Percentiles rank a stretch among this genome's conserved stretches.
Conservation (phyloP, 1,139 yeast genomes). For the Lodderomyces beijingensis region DNA sequence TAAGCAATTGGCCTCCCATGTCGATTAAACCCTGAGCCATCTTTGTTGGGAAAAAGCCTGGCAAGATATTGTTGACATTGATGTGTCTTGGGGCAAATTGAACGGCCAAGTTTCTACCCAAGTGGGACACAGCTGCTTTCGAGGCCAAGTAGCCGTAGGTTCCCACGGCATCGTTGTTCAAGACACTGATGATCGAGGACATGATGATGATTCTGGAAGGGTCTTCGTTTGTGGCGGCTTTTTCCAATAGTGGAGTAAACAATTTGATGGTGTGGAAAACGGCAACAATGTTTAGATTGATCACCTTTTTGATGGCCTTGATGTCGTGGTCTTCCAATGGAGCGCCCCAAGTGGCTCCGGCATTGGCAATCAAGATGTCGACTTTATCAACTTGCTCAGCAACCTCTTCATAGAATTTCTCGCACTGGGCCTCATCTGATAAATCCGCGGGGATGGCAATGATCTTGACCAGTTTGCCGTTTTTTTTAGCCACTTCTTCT, state of each 20-base stretch:
- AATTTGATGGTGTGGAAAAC: constrained; percentile 66
- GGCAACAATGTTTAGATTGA: constrained; percentile 65
- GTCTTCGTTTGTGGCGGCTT: constrained; percentile 52
- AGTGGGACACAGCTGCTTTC: constrained; percentile 72
- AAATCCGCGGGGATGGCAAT: constrained; percentile 60
- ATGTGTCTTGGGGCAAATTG: constrained; percentile 65
- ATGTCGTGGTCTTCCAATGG: constrained; percentile 60
- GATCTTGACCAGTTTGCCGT: constrained; percentile 42
- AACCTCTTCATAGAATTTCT: constrained; percentile 43
- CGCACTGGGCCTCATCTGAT: constrained; percentile 48
- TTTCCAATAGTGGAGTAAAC: constrained; percentile 54
- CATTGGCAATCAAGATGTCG: constrained; percentile 70
- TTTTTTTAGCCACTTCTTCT: constrained; percentile 41
- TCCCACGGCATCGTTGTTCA: constrained; percentile 46
- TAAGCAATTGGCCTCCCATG: constrained; percentile 48
- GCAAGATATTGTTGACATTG: constrained; percentile 67
- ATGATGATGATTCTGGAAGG: constrained; percentile 66
- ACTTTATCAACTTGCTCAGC: constrained; percentile 39
- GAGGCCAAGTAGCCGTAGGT: constrained; percentile 72
- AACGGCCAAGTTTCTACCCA: constrained; percentile 59
- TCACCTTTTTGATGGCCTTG: constrained; percentile 58
- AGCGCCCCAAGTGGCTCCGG: constrained; percentile 83
- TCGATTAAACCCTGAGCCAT: constrained; percentile 68
- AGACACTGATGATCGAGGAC: constrained; percentile 56
- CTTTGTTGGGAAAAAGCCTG: constrained; percentile 76